Base-by-base conservation (phyloP, 2,329 filamentous ascomycete genomes). In the Xylariaceae sp. region DNA sequence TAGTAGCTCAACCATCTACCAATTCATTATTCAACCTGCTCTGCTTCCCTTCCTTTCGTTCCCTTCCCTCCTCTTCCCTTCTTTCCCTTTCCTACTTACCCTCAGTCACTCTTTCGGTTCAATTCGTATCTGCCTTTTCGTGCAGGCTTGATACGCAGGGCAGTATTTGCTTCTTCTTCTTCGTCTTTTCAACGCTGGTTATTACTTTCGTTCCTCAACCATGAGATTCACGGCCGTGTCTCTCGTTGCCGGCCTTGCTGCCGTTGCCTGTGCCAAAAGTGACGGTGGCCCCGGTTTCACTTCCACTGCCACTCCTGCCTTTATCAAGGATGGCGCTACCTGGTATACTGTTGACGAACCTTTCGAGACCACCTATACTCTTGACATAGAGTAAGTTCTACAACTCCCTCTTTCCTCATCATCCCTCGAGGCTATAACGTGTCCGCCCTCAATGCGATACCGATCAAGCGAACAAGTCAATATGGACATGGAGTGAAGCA, bases 301-400 rank as follows among this genome's bases (percentile, higher is more conserved):
- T 24, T 37, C 38, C 4, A 43, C 45, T 9, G 31, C 21, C n/a
- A 37, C 31, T n/a, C 42, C 45, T 12, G 28, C 21, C n/a, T 36
- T 26, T 15, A 31, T 40, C 17, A 13, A 17, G 1, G 36, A 45
- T 31, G 2, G 24, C 9, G 31, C 36, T 1, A 2, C 31, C 13
- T 40, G 41, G 39, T 41, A 38, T 21, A 47, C 45, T 8, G 12
- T 37, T n/a, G 34, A 14, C 5, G 11, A 26, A 14, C 34, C 41
- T 18, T 45, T 44, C 15, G 6, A 16, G 17, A 41, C 41, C 2
- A 42, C 42, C 2, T 3, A 41, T 9, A 47, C 38, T 4, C 37
- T 30, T 8, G 9, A 31, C 7, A 23, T 39, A 24, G 38, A 34
- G 45, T 47, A 45, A 2, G 45, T 45, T 11, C 7, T 21, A 17